Conservation (phyloP, 805 yeast species). For the Kodamaea laetipori region DNA sequence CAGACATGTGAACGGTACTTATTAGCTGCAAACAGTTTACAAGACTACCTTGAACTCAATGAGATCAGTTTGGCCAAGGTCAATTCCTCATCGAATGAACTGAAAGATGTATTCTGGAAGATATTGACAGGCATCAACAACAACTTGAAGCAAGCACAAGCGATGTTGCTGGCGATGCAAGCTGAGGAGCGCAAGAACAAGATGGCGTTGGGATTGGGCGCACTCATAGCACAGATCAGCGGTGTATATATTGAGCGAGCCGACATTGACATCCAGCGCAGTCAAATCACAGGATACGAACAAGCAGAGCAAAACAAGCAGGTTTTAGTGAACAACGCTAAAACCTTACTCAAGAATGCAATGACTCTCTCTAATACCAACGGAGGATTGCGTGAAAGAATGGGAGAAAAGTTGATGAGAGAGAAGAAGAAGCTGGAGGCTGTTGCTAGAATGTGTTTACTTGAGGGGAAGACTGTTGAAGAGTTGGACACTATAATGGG, state of each 20-base stretch:
- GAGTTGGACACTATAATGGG: conserved; percentile 38
- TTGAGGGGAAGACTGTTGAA: conserved; percentile 40
- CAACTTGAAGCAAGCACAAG: conserved; percentile 43
- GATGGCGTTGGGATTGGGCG: conserved; percentile 30
- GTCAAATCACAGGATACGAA: conserved; percentile 32
- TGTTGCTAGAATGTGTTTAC: conserved; percentile 44
- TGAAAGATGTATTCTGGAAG: conserved; percentile 34
- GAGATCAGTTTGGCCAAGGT: conserved; percentile 18
- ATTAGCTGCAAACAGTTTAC: conserved; percentile 46
- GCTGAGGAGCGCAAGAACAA: conserved; percentile 16
- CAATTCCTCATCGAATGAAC: conserved; percentile 1
- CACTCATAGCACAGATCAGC: conserved; percentile 38
- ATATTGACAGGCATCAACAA: conserved; percentile 39
- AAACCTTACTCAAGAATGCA: conserved; percentile 48
- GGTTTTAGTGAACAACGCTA: conserved; percentile 41
- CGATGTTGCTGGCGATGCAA: conserved; percentile 18
- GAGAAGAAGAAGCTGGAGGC: conserved; percentile 48
- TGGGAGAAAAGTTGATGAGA: conserved; percentile 44
- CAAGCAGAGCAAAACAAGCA: conserved; percentile 22
- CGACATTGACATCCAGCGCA: conserved; percentile 54
- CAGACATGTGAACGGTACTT: conserved; percentile 39
- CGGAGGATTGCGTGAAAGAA: conserved; percentile 55
- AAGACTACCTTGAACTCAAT: conserved; percentile 43
- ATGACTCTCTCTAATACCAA: conserved; percentile 44
- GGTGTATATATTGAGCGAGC: conserved; percentile 51